Conservation (phyloP, 1,284 basidiomycete genomes). For the Microbotryum lychnidis-dioicae region DNA sequence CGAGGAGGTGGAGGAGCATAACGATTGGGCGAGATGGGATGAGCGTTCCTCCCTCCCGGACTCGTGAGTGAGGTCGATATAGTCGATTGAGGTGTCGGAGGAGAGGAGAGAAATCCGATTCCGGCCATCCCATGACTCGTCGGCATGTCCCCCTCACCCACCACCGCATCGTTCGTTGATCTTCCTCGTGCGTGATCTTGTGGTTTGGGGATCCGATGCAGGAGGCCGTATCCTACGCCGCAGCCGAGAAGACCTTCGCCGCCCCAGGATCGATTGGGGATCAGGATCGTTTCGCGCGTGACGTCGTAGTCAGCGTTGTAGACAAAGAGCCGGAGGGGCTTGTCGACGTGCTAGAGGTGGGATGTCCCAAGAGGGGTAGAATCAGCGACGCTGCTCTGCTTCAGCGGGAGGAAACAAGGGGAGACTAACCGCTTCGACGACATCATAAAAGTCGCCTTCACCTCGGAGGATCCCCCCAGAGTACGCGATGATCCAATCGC, state of each 20-base stretch:
- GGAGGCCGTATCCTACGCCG: constrained; percentile 71
- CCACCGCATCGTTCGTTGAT: no score
- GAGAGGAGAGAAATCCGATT: no score
- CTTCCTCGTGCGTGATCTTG: constrained; percentile 11
- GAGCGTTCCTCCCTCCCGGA: no score
- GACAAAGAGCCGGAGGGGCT: constrained; percentile 84
- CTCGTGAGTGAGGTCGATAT: no score
- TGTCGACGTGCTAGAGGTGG: constrained; percentile 68
- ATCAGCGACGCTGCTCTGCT: neutral
- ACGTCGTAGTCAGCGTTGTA: constrained; percentile 92
- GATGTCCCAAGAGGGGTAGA: neutral
- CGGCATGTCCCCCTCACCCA: no score
- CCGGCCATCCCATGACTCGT: no score
- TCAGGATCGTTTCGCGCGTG: constrained; percentile 43
- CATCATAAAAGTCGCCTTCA: constrained; percentile 95
- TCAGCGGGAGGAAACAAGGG: constrained; percentile 1
- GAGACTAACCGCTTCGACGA: constrained; percentile 73
- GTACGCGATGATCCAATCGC: constrained; percentile 88
- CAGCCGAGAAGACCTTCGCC: constrained; percentile 88
- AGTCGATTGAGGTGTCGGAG: no score
- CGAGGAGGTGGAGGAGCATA: no score
- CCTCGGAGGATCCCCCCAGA: constrained; percentile 81
- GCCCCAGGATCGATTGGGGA: constrained; percentile 92
- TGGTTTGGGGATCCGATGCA: constrained; percentile 74
- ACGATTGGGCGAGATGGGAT: no score